phyloP scores from a whole-genome alignment of 2,329 filamentous ascomycete genomes.

The Sporothrix euskadiensis region DNA sequence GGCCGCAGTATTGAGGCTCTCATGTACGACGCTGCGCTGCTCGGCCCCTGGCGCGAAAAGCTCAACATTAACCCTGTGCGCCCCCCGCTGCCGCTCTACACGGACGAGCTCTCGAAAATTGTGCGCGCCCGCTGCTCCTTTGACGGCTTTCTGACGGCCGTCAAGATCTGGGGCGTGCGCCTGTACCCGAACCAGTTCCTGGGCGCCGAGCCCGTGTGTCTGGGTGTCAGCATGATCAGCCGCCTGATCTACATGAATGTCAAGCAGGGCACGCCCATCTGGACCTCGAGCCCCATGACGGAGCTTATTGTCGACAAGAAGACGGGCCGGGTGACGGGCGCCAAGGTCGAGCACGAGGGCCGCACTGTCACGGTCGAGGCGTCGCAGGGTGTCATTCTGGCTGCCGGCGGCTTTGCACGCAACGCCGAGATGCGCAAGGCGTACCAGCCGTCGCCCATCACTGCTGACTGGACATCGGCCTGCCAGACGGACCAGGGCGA shows the following conservation, averaged over 20 bases:
- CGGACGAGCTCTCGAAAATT: constrained; percentile 29
- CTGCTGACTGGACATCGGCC: constrained; percentile 36
- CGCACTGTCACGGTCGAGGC: constrained; percentile 35
- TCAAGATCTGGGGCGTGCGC: constrained; percentile 27
- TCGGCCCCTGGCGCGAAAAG: constrained; percentile 35
- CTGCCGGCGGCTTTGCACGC: constrained; percentile 42
- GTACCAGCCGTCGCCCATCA: constrained; percentile 33
- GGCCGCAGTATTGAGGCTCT: constrained; percentile 37
- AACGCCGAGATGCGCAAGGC: constrained; percentile 38
- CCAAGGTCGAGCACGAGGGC: constrained; percentile 35
- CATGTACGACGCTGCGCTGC: constrained; percentile 36
- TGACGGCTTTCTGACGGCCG: constrained; percentile 26
- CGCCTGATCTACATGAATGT: constrained; percentile 34
- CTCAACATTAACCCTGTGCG: constrained; percentile 30
- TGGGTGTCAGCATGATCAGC: constrained; percentile 36
- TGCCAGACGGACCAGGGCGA: constrained; percentile 37
- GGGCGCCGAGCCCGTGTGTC: constrained; percentile 31
- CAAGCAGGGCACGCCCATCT: constrained; percentile 26
- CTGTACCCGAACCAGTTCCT: constrained; percentile 26
- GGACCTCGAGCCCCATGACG: constrained; percentile 31
- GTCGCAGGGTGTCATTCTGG: constrained; percentile 39
- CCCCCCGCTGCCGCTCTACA: constrained; percentile 30
- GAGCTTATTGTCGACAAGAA: constrained; percentile 28
- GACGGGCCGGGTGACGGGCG: constrained; percentile 35
- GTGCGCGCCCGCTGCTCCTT: constrained; percentile 26